Evolutionary conservation across 2,329 filamentous ascomycete species (phyloP).

Genomic region (Sclerotinia borealis): DNA sequence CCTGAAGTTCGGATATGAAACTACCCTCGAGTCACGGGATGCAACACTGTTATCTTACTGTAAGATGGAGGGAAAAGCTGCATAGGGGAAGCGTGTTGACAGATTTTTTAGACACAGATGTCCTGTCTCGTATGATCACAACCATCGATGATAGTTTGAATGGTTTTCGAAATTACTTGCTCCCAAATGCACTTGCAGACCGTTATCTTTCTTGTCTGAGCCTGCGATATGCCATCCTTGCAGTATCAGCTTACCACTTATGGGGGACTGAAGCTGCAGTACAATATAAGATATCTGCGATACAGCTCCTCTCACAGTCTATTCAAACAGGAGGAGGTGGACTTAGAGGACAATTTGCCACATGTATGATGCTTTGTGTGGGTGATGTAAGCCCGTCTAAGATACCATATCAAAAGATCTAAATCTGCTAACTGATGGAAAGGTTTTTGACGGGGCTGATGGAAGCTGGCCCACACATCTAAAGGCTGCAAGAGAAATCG

Average conservation of each 20-base stretch:
- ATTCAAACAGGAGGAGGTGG: constrained; percentile 22
- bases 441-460: constrained; percentile 41
- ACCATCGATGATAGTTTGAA: constrained; percentile 43
- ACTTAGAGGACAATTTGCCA: constrained; percentile 36
- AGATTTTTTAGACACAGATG: neutral
- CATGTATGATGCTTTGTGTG: constrained; percentile 46
- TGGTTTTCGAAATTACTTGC: constrained; percentile 40
- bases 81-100: neutral
- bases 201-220: constrained; percentile 29
- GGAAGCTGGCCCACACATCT: constrained; percentile 42
- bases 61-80: neutral
- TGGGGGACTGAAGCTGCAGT: constrained; percentile 37
- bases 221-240: constrained; percentile 41
- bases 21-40: constrained; percentile 26
- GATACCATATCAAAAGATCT: neutral
- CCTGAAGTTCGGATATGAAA: constrained; percentile 32
- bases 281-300: constrained; percentile 38
- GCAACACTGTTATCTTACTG: constrained; percentile 23
- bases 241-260: constrained; percentile 40
- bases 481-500: constrained; percentile 31
- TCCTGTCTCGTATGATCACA: constrained; percentile 34
- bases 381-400: constrained; percentile 36
- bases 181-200: constrained; percentile 40
- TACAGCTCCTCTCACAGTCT: constrained; percentile 37
- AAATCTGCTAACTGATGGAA: neutral